Evolutionary conservation across 352 stramenopile species (phyloP).

Genomic region (Pythium sukuiense): DNA sequence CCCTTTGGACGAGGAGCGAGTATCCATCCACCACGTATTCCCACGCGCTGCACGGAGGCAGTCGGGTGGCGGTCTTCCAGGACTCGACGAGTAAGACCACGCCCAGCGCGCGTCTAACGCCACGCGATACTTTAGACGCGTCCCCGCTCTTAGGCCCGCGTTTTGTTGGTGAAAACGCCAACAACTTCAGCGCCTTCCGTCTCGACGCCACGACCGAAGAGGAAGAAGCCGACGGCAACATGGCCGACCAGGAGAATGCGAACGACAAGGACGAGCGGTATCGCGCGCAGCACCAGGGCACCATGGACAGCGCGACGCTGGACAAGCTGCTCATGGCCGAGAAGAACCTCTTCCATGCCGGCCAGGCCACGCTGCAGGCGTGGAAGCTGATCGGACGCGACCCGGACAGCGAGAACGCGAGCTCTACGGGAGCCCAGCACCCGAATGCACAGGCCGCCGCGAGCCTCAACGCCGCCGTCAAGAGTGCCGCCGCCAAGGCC

Average conservation of each 20-base stretch:
- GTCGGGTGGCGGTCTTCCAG: slow-evolving; percentile 17
- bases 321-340: slow-evolving; percentile 82
- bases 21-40: slow-evolving; percentile 26
- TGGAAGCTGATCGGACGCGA: slow-evolving; percentile 76
- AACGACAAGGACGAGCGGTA: slow-evolving; percentile 46
- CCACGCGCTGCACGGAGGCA: slow-evolving; percentile 24
- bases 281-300: slow-evolving; percentile 62
- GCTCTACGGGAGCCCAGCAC: slow-evolving; percentile 3
- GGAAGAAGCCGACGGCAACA: neutral
- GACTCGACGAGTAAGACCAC: neutral
- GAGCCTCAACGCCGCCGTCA: slow-evolving; percentile 24
- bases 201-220: neutral
- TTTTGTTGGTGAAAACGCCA: neutral
- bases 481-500: slow-evolving; percentile 21
- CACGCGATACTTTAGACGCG: neutral
- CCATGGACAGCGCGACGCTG: slow-evolving; percentile 80
- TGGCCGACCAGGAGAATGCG: neutral
- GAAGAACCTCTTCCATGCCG: slow-evolving; percentile 78
- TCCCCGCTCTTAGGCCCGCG: neutral
- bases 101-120: neutral
- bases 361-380: slow-evolving; percentile 76
- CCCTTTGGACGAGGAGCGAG: neutral
- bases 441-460: slow-evolving; percentile 22
- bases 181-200: neutral
- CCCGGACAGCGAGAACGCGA: slow-evolving; percentile 12